Conservation (phyloP, 768 basidiomycete genomes). For the Suillus subaureus region DNA sequence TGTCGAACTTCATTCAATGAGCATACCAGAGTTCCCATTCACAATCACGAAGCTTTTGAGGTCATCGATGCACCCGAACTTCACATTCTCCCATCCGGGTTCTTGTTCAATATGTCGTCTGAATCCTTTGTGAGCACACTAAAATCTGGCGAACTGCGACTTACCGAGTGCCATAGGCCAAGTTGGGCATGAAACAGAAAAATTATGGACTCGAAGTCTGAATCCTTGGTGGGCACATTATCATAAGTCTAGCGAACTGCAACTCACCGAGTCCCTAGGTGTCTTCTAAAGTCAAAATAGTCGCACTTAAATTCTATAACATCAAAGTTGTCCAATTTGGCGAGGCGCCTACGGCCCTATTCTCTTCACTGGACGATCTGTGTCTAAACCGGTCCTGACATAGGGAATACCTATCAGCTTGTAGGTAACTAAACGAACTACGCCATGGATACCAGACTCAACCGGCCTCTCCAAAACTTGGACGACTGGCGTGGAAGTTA, state of each 20-base stretch:
- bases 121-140: background rate
- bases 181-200: too few relatives aligned
- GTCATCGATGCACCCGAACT: background rate
- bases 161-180: background rate
- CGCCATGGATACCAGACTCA: slow-evolving; percentile 15
- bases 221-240: background rate
- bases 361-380: slow-evolving; percentile 33
- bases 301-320: slow-evolving; percentile 18
- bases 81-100: background rate
- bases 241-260: background rate
- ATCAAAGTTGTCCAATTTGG: slow-evolving; percentile 33
- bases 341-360: slow-evolving; percentile 14
- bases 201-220: background rate
- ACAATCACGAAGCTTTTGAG: too few relatives aligned
- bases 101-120: background rate
- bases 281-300: slow-evolving; percentile 12
- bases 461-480: slow-evolving; percentile 9
- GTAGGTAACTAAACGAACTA: slow-evolving; percentile 26
- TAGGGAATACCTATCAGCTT: slow-evolving; percentile 30
- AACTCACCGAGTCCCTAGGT: background rate
- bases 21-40: too few relatives aligned
- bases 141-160: background rate
- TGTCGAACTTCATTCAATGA: too few relatives aligned
- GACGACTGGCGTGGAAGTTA: slow-evolving; percentile 26
- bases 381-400: slow-evolving; percentile 18